Conservation (phyloP, 2,329 filamentous ascomycete genomes). For the Microdochium paspali region DNA sequence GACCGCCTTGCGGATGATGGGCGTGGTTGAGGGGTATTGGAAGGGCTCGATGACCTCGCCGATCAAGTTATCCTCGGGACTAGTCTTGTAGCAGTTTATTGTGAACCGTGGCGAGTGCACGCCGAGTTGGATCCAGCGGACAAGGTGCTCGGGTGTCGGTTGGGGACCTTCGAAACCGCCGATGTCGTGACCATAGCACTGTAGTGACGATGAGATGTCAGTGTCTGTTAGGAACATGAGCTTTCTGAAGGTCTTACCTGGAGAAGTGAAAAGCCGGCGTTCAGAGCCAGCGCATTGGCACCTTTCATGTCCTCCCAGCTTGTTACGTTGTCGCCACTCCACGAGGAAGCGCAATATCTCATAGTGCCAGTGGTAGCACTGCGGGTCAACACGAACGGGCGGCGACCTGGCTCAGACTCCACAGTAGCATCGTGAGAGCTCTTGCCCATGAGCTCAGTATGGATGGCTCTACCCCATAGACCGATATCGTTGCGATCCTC, state of each 20-base stretch:
- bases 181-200: constrained; percentile 65
- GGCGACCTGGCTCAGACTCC: constrained; percentile 44
- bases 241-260: constrained; percentile 31
- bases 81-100: constrained; percentile 73
- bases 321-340: constrained; percentile 68
- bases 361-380: constrained; percentile 64
- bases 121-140: constrained; percentile 66
- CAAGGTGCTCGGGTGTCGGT: constrained; percentile 58
- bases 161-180: constrained; percentile 69
- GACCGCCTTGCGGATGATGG: constrained; percentile 53
- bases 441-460: constrained; percentile 64
- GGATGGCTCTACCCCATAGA: constrained; percentile 59
- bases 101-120: constrained; percentile 62
- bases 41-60: constrained; percentile 70
- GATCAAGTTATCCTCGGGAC: constrained; percentile 51
- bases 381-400: constrained; percentile 61
- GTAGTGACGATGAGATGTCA: constrained; percentile 1
- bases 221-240: neutral
- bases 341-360: constrained; percentile 60
- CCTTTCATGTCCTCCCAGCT: constrained; percentile 67
- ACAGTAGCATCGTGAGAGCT: constrained; percentile 59
- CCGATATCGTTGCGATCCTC: constrained; percentile 42
- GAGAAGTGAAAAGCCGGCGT: constrained; percentile 57
- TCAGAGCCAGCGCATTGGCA: constrained; percentile 59
- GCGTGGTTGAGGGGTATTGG: constrained; percentile 63